Base-by-base conservation (phyloP, 1,139 yeast species). In the Kodamaea ohmeri region DNA sequence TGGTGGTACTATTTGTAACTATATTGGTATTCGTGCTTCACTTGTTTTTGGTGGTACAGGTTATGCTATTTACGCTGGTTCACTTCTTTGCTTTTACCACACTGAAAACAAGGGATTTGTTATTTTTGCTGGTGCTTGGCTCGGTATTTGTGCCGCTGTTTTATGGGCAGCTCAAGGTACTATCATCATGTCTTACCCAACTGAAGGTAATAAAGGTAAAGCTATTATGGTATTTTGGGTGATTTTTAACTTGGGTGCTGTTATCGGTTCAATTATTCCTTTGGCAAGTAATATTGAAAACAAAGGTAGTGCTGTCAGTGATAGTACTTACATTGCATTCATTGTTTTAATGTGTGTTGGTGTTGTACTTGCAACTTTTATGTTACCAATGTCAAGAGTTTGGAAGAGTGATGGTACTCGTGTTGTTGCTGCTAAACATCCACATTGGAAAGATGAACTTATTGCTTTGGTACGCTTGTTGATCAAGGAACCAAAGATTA, bases 151-250 rank as follows among this genome's bases (percentile, higher is more conserved):
- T 56, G 84, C 84, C 4, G 63, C 76, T 25, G 58, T 67, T 38
- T 64, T 77, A 35, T 79, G 84, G 84, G 73, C 80, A 31, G 81
- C 80, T 27, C 83, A 78, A 53, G 81, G 82, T 41, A 63, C 76
- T 31, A 67, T 79, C 34, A 71, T 78, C 49, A 71, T 78, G 69
- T 63, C 78, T 13, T 79, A 79, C 46, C 78, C 83, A 4, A 56
- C 76, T n/a, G 83, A 78, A 56, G 55, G 61, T 35, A 61, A 55
- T 31, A 79, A 78, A 58, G 85, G 82, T 38, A 59, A 62, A 36
- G 78, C 78, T 38, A 67, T 79, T 37, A 65, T 68, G 71, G 55
- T 73, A 16, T 79, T 78, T 56, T 79, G 85, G 85, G 65, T 75
- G 40, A 75, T 79, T 41, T 79, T 79, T 66, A 78, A 78, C 60